Conservation (phyloP, 164 flowering plant species). For the Malania oleifera region DNA sequence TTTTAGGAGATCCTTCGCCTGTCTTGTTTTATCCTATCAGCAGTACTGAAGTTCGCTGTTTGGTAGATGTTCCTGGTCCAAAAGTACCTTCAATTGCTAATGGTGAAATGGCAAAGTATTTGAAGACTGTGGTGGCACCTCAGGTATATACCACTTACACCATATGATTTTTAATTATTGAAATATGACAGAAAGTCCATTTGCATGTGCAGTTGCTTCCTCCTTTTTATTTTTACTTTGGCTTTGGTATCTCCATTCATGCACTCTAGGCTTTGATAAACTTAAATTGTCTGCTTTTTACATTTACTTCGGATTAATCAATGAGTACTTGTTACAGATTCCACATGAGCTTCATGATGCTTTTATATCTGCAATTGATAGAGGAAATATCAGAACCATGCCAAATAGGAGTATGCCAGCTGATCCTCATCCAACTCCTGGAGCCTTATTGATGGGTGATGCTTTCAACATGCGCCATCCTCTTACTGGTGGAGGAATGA, state of each 20-base stretch:
- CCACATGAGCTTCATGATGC: constrained; percentile 37
- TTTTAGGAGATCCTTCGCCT: constrained; percentile 50
- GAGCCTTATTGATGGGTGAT: constrained; percentile 51
- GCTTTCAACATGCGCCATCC: constrained; percentile 59
- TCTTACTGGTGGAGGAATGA: constrained; percentile 57
- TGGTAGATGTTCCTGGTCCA: constrained; percentile 55
- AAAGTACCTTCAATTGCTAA: constrained; percentile 42
- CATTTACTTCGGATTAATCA: neutral
- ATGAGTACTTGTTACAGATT: constrained; percentile 20
- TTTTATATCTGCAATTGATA: constrained; percentile 39
- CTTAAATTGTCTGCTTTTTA: neutral
- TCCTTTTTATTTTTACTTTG: neutral
- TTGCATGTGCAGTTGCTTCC: neutral
- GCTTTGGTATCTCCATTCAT: too few relatives aligned
- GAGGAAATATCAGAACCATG: constrained; percentile 46
- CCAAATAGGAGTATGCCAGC: constrained; percentile 57
- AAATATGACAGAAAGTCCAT: too few relatives aligned
- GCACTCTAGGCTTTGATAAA: neutral
- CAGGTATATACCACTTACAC: constrained; percentile 29
- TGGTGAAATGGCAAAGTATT: constrained; percentile 44
- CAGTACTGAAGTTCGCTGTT: constrained; percentile 47
- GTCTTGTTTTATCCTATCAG: constrained; percentile 50
- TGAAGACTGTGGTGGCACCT: constrained; percentile 41
- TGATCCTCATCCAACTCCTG: constrained; percentile 44
- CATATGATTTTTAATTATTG: constrained; percentile 1